A percentile compares a stretch with the other conserved stretches of the same genome.
phyloP scores from a whole-genome alignment of 768 basidiomycete species.

The Hysterangium stoloniferum region DNA sequence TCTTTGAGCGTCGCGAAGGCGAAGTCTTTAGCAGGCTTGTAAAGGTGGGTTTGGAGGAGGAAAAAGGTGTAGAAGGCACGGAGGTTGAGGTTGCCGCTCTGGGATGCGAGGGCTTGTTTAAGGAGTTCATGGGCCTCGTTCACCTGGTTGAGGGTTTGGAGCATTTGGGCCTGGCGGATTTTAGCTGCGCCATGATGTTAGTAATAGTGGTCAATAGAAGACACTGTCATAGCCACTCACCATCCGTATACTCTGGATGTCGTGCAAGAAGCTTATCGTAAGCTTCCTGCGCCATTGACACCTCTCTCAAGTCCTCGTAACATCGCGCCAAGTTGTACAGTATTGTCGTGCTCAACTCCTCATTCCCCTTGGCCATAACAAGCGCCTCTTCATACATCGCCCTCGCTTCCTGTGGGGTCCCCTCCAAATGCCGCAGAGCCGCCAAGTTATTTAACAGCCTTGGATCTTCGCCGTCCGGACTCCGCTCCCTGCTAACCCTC shows the following conservation, averaged over 20 bases:
- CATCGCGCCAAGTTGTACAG: constrained; percentile 89
- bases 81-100: constrained; percentile 72
- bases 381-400: constrained; percentile 69
- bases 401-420: constrained; percentile 46
- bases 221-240: constrained; percentile 36
- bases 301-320: constrained; percentile 79
- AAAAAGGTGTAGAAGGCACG: constrained; percentile 93
- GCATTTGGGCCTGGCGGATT: constrained; percentile 81
- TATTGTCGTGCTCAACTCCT: constrained; percentile 73
- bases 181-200: constrained; percentile 53
- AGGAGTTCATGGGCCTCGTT: constrained; percentile 83
- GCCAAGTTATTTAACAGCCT: constrained; percentile 77
- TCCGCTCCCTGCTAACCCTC: constrained; percentile 46
- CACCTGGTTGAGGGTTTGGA: constrained; percentile 56
- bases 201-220: not conserved
- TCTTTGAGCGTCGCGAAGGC: constrained; percentile 85
- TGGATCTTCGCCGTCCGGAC: constrained; percentile 42
- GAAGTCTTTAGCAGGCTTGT: constrained; percentile 76
- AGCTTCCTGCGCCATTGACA: constrained; percentile 68
- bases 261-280: constrained; percentile 81
- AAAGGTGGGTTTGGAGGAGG: constrained; percentile 68
- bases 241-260: constrained; percentile 95
- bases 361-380: constrained; percentile 47
- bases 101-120: constrained; percentile 80
- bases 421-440: constrained; percentile 64